Conservation (phyloP, 2,329 filamentous ascomycete genomes). For the Metarhizium anisopliae region DNA sequence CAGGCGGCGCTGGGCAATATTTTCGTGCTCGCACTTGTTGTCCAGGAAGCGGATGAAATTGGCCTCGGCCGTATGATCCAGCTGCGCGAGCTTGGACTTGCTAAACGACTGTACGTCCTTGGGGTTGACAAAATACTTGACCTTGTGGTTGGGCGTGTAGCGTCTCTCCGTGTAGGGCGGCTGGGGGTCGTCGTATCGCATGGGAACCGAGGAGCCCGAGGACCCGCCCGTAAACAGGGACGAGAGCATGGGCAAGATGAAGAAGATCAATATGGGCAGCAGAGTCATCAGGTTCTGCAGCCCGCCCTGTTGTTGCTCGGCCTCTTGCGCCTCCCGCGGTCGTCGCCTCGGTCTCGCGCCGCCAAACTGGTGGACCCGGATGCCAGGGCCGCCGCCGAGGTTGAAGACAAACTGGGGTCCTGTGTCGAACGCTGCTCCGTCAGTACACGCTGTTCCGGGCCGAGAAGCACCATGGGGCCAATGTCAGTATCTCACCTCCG, state of each 20-base stretch:
- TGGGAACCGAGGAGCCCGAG: slow-evolving; percentile 41
- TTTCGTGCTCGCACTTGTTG: slow-evolving; percentile 67
- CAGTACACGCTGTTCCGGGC: slow-evolving; percentile 7
- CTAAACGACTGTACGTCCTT: slow-evolving; percentile 64
- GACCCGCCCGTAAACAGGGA: slow-evolving; percentile 59
- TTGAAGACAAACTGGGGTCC: slow-evolving; percentile 94
- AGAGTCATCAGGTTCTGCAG: slow-evolving; percentile 61
- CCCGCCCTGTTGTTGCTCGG: slow-evolving; percentile 40
- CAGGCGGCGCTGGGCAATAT: slow-evolving; percentile 53
- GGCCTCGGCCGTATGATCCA: slow-evolving; percentile 72
- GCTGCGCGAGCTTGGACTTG: slow-evolving; percentile 56
- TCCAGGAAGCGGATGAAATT: slow-evolving; percentile 60
- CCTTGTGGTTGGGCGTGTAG: slow-evolving; percentile 57
- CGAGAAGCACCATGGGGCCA: background rate
- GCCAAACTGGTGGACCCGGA: slow-evolving; percentile 93
- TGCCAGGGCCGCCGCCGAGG: slow-evolving; percentile 80
- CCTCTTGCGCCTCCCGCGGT: slow-evolving; percentile 55
- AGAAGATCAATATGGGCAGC: slow-evolving; percentile 80
- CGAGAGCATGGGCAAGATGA: slow-evolving; percentile 75
- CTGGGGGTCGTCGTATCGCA: slow-evolving; percentile 65
- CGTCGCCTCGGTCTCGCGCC: slow-evolving; percentile 67
- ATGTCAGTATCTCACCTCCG: slow-evolving; percentile 25
- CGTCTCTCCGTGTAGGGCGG: slow-evolving; percentile 68
- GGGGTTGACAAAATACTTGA: slow-evolving; percentile 83
- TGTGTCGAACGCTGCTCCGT: slow-evolving; percentile 52